Base-by-base conservation (phyloP, 129 eudicot genomes). In the Kitagawia praeruptora region DNA sequence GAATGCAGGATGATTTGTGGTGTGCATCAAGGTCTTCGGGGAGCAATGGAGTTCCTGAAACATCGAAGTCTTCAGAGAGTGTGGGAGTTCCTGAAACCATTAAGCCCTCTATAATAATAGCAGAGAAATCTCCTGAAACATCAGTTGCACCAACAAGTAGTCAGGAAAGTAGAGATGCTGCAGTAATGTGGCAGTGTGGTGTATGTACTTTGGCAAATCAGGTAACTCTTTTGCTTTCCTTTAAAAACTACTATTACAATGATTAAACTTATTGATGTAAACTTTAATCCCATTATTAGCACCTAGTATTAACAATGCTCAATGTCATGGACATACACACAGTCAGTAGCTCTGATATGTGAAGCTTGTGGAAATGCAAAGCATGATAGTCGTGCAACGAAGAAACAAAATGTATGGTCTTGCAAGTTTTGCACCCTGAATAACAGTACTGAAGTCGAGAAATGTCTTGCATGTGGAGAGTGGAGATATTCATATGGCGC, bases 401-500 rank as follows among this genome's bases (percentile, higher is more conserved):
- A 78, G 80, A 87, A 85, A 79, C 75, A 74, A 28, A 90, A 84
- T 80, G 72, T 75, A 15, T 91, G 98, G 97, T 84, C 88, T 19
- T 93, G 98, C 85, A 93, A 93, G 83, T 93, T 93, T 54, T 91
- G 98, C 81, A 91, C 97, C 39, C 79, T 93, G 54, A 82, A 86
- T 16, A 93, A 93, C 80, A 70, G 73, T 42, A 77, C 27, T 19
- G 84, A 84, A 53, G 84, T 51, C 8, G 95, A 91, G 49, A 76
- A 89, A 80, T 91, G 98, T 72, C 46, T 67, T 46, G 95, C 93
- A 31, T 93, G 98, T 83, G 98, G 95, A 58, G 95, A 89, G 80
- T 93, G 98, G 98, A 88, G 88, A 84, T 93, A 93, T 84, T 93
- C 98, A 5, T 87, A 91, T 11, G 98, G 97, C 47, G 90, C 91